These are phyloP conservation scores for Ceriops decandra DNA, from an alignment of 345 rosid genomes.

Conservation along the genomic window DNA sequence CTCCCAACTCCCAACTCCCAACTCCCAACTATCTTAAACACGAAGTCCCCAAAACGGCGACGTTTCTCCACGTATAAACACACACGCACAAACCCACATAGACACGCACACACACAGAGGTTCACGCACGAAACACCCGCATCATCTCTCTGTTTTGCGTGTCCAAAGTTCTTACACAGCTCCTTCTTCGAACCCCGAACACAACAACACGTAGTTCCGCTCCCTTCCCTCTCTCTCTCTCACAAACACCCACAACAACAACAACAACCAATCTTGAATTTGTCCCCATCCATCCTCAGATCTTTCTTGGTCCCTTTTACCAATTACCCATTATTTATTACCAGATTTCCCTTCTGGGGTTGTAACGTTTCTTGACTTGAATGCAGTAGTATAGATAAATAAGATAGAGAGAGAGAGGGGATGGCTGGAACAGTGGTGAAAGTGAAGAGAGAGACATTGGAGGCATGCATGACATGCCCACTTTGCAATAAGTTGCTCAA, in stretches of 20 bases:
- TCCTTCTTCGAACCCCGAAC: background rate
- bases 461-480: conserved; percentile 78
- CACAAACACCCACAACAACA: conserved; percentile 9
- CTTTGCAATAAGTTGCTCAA: conserved; percentile 55
- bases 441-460: conserved; percentile 48
- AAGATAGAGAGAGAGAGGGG: background rate
- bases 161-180: background rate
- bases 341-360: background rate
- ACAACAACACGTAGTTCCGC: background rate
- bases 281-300: background rate
- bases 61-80: too few relatives aligned
- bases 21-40: too few relatives aligned
- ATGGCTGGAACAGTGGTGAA: conserved; percentile 47
- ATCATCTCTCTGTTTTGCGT: conserved; percentile 4
- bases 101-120: background rate
- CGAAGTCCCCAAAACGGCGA: too few relatives aligned
- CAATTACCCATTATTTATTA: conserved; percentile 6
- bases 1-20: too few relatives aligned
- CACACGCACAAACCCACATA: too few relatives aligned
- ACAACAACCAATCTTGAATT: background rate
- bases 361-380: conserved; percentile 3
- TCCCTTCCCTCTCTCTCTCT: too few relatives aligned
- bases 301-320: conserved; percentile 1
- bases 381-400: background rate
- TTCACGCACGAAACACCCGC: background rate